Evolutionary conservation across 1,284 basidiomycete species (phyloP).

Genomic region (Sporisorium exsertum): DNA sequence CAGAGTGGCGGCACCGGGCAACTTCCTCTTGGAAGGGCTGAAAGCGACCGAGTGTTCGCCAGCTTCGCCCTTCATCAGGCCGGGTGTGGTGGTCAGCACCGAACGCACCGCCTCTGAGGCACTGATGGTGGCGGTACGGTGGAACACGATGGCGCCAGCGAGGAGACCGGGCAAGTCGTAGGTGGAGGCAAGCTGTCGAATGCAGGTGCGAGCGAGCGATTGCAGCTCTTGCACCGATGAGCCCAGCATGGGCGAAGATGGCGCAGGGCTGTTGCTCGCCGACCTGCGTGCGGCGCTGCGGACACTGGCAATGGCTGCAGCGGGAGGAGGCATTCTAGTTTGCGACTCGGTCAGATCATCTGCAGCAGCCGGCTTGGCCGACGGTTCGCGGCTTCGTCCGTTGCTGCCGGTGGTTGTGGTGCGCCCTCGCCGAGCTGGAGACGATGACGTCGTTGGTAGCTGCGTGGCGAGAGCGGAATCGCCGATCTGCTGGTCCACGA

Average conservation of each 20-base stretch:
- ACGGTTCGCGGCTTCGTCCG: constrained; percentile 16
- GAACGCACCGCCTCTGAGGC: constrained; percentile 63
- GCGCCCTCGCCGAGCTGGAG: constrained; percentile 17
- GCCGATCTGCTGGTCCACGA: constrained; percentile 39
- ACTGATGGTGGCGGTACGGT: constrained; percentile 67
- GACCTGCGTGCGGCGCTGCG: constrained; percentile 36
- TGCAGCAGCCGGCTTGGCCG: constrained; percentile 11
- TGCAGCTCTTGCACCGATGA: constrained; percentile 45
- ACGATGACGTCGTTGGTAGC: neutral
- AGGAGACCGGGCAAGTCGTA: constrained; percentile 67
- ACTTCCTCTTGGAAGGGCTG: constrained; percentile 49
- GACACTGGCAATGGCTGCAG: constrained; percentile 19
- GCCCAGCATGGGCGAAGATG: constrained; percentile 32
- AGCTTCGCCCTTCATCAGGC: constrained; percentile 63
- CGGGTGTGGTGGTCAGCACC: constrained; percentile 61
- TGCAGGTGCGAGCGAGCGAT: constrained; percentile 44
- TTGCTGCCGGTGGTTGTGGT: constrained; percentile 9
- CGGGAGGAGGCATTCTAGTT: constrained; percentile 52
- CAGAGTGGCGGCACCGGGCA: constrained; percentile 30
- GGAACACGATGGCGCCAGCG: constrained; percentile 66
- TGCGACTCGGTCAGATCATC: constrained; percentile 46
- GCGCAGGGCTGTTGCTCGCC: constrained; percentile 49
- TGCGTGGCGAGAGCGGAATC: constrained; percentile 25
- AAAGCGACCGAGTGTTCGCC: constrained; percentile 55
- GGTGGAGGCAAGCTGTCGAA: constrained; percentile 56